Evolutionary conservation across 352 stramenopile species (phyloP).

Genomic region (Pythium utonaiense): DNA sequence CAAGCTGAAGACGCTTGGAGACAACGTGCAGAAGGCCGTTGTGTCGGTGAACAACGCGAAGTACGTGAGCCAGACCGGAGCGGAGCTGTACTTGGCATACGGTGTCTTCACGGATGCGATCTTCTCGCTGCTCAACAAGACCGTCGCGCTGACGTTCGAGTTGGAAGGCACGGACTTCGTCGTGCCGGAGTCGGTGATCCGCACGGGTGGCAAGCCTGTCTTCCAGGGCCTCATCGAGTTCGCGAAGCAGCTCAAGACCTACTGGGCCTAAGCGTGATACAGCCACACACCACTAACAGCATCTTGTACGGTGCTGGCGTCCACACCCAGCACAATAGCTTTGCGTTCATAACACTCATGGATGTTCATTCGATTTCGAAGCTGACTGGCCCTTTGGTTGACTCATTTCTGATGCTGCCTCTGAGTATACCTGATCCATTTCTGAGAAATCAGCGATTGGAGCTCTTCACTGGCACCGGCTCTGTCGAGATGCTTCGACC

Average conservation of each 20-base stretch:
- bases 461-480: not conserved
- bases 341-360: no score
- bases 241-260: not conserved
- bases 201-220: not conserved
- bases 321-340: no score
- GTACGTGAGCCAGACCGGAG: constrained; percentile 6
- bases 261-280: not conserved
- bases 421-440: no score
- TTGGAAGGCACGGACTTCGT: not conserved
- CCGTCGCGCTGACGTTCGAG: not conserved
- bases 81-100: not conserved
- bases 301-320: no score
- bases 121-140: not conserved
- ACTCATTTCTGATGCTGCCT: not conserved
- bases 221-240: not conserved
- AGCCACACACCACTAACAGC: no score
- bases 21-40: constrained; percentile 4
- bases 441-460: not conserved
- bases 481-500: not conserved
- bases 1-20: constrained; percentile 22
- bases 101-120: not conserved
- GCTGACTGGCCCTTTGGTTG: no score
- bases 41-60: not conserved
- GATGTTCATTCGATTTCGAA: not conserved
- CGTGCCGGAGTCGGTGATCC: constrained; percentile 1